These are phyloP conservation scores for Musa schizocarpa DNA, from an alignment of 176 grass and related monocot species.

Conservation along the genomic window DNA sequence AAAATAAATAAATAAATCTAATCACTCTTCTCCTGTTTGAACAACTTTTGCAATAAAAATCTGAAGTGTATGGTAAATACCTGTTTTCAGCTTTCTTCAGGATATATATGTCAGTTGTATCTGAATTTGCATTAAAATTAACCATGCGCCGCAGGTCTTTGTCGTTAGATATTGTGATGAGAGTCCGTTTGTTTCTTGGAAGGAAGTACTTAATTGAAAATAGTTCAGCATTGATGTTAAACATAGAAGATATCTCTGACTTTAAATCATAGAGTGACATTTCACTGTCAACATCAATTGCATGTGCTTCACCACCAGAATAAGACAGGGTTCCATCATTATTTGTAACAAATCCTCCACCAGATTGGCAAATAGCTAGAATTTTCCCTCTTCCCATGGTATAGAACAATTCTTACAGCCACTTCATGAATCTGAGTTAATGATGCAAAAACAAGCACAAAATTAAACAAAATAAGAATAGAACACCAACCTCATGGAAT, in stretches of 20 bases:
- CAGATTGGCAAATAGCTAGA: constrained; percentile 73
- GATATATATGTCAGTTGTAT: constrained; percentile 81
- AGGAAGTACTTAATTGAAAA: constrained; percentile 89
- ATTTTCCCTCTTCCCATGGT: constrained; percentile 53
- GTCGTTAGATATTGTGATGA: constrained; percentile 93
- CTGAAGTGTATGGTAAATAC: constrained; percentile 23
- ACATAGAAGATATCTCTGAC: constrained; percentile 77
- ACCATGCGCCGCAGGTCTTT: constrained; percentile 89
- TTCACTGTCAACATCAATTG: constrained; percentile 67
- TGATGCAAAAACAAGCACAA: neutral
- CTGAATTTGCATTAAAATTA: constrained; percentile 78
- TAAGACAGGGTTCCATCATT: constrained; percentile 80
- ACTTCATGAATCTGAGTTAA: neutral
- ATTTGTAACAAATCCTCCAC: constrained; percentile 69
- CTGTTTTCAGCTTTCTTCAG: constrained; percentile 78
- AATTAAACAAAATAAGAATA: neutral
- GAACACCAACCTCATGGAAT: too few species aligned
- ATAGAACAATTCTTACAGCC: neutral
- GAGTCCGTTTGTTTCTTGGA: constrained; percentile 75
- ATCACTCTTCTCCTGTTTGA: neutral
- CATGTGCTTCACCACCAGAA: constrained; percentile 89
- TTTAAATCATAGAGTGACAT: constrained; percentile 59
- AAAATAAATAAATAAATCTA: constrained; percentile 2
- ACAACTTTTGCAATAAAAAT: neutral
- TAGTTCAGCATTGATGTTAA: constrained; percentile 51